phyloP scores from a whole-genome alignment of 345 rosid genomes.

The Chamaenerion angustifolium region DNA sequence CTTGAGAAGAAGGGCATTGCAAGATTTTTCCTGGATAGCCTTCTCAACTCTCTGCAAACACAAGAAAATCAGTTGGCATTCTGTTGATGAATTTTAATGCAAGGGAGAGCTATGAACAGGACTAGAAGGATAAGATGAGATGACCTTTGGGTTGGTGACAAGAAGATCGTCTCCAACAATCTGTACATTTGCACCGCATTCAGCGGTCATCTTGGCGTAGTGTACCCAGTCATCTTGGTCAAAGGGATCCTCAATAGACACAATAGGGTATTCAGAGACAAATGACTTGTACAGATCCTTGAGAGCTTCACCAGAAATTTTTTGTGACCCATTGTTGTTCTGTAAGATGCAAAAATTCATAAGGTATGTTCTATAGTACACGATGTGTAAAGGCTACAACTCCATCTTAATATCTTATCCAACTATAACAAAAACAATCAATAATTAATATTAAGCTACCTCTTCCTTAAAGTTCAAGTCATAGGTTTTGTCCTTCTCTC shows the following conservation, averaged over 20 bases:
- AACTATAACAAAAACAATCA: not conserved
- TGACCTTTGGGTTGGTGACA: conserved; percentile 61
- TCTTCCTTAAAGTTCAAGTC: conserved; percentile 62
- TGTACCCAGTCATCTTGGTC: conserved; percentile 71
- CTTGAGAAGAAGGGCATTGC: conserved; percentile 97
- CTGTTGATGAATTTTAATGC: not conserved
- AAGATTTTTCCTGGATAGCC: conserved; percentile 68
- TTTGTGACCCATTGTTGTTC: conserved; percentile 52
- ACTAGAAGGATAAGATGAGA: not conserved
- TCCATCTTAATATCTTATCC: not conserved
- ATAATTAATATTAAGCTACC: conserved; percentile 10
- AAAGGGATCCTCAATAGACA: conserved; percentile 61
- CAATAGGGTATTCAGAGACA: conserved; percentile 42
- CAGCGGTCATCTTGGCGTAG: conserved; percentile 36
- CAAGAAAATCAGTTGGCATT: not conserved
- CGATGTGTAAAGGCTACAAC: not conserved
- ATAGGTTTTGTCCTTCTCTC: conserved; percentile 27
- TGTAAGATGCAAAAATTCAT: conserved; percentile 9
- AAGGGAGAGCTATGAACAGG: not conserved
- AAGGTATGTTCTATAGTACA: not conserved
- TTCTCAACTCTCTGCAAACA: conserved; percentile 68
- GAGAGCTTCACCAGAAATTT: conserved; percentile 47
- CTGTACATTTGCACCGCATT: conserved; percentile 48
- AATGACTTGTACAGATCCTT: conserved; percentile 53
- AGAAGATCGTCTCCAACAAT: conserved; percentile 65